phyloP scores from a whole-genome alignment of 2,329 filamentous ascomycete species.

The Aureobasidium sp. region DNA sequence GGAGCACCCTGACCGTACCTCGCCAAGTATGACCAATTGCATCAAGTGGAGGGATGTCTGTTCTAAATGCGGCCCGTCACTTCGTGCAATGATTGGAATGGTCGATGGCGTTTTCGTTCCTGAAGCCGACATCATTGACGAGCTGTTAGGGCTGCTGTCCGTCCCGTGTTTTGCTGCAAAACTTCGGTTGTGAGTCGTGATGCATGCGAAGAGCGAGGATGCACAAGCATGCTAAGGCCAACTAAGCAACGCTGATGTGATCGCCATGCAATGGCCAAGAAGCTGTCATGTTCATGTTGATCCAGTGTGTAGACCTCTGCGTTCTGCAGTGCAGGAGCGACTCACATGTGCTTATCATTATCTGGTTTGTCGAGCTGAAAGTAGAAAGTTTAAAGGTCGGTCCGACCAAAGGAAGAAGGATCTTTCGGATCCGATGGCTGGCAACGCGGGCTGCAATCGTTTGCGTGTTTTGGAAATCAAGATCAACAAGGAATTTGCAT shows the following conservation, averaged over 20 bases:
- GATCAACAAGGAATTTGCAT: background rate
- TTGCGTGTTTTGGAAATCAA: conserved; percentile 5
- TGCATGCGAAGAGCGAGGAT: background rate
- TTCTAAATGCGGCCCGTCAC: background rate
- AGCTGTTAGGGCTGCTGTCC: background rate
- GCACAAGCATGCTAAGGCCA: conserved; percentile 7
- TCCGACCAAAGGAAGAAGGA: background rate
- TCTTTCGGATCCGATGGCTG: background rate
- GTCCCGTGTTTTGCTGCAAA: background rate
- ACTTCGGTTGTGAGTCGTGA: background rate
- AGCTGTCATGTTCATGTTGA: background rate
- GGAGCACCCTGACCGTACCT: background rate
- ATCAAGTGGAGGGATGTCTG: background rate
- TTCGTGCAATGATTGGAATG: background rate
- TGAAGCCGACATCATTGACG: background rate
- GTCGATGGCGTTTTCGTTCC: background rate
- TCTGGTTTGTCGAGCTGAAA: background rate
- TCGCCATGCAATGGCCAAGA: background rate
- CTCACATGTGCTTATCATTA: background rate
- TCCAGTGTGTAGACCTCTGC: background rate
- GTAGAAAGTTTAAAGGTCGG: background rate
- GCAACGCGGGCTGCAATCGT: background rate
- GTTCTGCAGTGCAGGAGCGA: background rate
- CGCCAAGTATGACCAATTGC: background rate
- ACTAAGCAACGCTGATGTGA: background rate